Evolutionary conservation across 208 protist genomes (phyloP).

Genomic region (Trichomonas gallinae): DNA sequence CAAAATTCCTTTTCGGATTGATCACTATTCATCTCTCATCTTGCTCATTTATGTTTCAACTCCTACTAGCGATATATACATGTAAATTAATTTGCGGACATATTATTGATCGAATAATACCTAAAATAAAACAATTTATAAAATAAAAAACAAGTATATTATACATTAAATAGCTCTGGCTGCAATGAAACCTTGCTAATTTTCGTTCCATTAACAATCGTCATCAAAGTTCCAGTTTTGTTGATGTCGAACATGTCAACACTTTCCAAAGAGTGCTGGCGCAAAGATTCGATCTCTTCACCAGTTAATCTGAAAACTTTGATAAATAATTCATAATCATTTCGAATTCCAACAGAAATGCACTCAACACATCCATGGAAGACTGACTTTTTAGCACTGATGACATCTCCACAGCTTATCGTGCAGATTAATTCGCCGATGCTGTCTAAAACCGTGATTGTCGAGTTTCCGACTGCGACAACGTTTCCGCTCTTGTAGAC

Average conservation of each 20-base stretch:
- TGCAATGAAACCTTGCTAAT: not conserved
- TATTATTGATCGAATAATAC: too few relatives aligned
- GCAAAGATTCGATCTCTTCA: not conserved
- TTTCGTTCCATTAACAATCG: not conserved
- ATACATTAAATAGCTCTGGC: too few relatives aligned
- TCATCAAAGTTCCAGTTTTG: not conserved
- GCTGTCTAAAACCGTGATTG: not conserved
- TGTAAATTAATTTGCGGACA: too few relatives aligned
- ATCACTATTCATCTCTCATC: too few relatives aligned
- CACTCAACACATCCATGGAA: not conserved
- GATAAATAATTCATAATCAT: not conserved
- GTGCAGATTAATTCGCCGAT: not conserved
- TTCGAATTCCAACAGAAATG: not conserved
- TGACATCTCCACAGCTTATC: not conserved
- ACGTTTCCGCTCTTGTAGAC: not conserved
- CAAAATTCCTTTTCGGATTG: too few relatives aligned
- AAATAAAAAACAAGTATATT: too few relatives aligned
- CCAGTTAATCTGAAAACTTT: not conserved
- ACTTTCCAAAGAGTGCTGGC: not conserved
- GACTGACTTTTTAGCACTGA: not conserved
- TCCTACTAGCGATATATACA: too few relatives aligned
- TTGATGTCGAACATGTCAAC: not conserved
- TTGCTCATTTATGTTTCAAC: too few relatives aligned
- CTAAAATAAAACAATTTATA: too few relatives aligned
- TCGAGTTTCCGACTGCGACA: not conserved